Evolutionary conservation across 331 rosid genomes (phyloP).

Genomic region (Rosa hybrid): DNA sequence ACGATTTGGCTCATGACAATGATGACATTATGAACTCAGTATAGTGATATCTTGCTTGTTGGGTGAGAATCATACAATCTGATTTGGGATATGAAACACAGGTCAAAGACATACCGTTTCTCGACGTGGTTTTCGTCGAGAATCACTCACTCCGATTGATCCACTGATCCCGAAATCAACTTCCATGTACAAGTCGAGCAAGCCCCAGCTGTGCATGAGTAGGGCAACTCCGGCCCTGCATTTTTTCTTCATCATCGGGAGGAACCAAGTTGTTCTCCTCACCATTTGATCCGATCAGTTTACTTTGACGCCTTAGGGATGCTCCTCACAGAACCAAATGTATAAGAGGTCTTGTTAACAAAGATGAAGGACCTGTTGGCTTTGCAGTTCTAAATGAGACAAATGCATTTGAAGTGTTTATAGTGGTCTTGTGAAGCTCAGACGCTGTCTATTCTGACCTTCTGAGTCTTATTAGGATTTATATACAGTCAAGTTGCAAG

Average conservation of each 20-base stretch:
- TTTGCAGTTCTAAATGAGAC: constrained; percentile 28
- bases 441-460: neutral
- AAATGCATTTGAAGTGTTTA: constrained; percentile 37
- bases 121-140: constrained; percentile 55
- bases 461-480: neutral
- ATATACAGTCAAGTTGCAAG: neutral
- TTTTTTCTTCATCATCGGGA: neutral
- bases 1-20: neutral
- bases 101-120: constrained; percentile 30
- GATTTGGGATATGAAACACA: constrained; percentile 29
- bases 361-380: constrained; percentile 33
- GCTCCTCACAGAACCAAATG: constrained; percentile 38
- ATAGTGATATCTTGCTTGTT: constrained; percentile 48
- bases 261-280: constrained; percentile 54
- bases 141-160: constrained; percentile 63
- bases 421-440: constrained; percentile 28
- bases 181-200: constrained; percentile 78
- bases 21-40: constrained; percentile 6
- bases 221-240: constrained; percentile 69
- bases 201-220: constrained; percentile 59
- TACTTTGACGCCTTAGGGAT: constrained; percentile 38
- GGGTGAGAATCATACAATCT: constrained; percentile 58
- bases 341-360: constrained; percentile 32
- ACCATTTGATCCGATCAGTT: constrained; percentile 62
- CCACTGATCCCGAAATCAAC: constrained; percentile 46